A percentile compares a stretch with the other conserved stretches of the same genome.
phyloP scores from a whole-genome alignment of 176 grass and related monocot genomes.

The Aegilops speltoides region DNA sequence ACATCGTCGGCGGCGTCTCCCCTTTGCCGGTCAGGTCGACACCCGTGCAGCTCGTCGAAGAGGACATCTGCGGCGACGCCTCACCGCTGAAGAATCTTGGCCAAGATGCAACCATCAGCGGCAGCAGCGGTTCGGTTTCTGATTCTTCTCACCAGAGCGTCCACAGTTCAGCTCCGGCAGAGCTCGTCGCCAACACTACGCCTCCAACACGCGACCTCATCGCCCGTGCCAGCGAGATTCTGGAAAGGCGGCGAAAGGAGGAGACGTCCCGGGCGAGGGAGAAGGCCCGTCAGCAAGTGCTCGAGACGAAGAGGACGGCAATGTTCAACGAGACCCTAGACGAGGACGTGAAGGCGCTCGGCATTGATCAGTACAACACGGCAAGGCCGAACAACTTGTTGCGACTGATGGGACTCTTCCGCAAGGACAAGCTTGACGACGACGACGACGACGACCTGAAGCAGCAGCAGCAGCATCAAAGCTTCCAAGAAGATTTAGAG shows the following conservation, averaged over 20 bases:
- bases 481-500: neutral
- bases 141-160: too few relatives aligned
- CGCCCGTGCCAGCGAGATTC: neutral
- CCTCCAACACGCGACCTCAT: neutral
- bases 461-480: too few relatives aligned
- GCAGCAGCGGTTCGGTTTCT: too few relatives aligned
- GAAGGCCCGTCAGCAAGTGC: neutral
- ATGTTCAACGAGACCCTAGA: neutral
- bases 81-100: neutral
- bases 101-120: neutral
- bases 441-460: neutral
- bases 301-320: neutral
- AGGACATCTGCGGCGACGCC: neutral
- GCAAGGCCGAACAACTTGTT: neutral
- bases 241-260: neutral
- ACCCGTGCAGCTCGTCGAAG: too few relatives aligned
- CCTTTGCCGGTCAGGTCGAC: too few relatives aligned
- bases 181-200: too few relatives aligned
- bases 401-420: neutral
- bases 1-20: neutral
- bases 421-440: neutral
- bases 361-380: neutral
- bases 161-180: too few relatives aligned
- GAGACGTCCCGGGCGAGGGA: neutral
- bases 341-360: neutral